Percentiles rank a stretch among this genome's conserved stretches.
Evolutionary conservation across 257 asterid species (phyloP).

Genomic region (Gentiana dahurica): DNA sequence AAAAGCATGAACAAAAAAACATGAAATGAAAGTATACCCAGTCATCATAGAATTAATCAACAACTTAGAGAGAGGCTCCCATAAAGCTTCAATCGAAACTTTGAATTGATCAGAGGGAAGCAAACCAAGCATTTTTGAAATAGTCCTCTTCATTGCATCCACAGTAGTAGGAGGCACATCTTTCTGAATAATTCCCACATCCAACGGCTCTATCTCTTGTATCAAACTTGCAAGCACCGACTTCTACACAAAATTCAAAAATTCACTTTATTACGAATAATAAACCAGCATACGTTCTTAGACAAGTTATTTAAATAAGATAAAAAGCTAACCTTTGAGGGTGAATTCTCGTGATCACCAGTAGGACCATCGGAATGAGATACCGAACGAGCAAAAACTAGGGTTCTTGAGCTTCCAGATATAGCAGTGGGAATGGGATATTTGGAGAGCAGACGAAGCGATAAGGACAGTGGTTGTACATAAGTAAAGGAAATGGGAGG

Average conservation of each 20-base stretch:
- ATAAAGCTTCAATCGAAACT: constrained; percentile 73
- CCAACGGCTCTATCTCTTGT: constrained; percentile 90
- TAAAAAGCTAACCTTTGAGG: constrained; percentile 34
- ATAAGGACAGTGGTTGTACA: constrained; percentile 14
- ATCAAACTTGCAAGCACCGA: constrained; percentile 51
- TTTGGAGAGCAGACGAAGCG: constrained; percentile 9
- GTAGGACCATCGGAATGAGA: constrained; percentile 30
- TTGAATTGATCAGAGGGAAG: constrained; percentile 93
- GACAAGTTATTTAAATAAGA: neutral
- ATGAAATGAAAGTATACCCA: constrained; percentile 39
- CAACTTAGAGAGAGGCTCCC: constrained; percentile 89
- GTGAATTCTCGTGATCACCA: constrained; percentile 25
- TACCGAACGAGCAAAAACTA: constrained; percentile 30
- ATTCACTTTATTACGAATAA: neutral
- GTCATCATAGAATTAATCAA: constrained; percentile 93
- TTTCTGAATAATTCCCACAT: constrained; percentile 80
- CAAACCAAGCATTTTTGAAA: constrained; percentile 88
- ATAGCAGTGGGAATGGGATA: constrained; percentile 4
- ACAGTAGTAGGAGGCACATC: constrained; percentile 75
- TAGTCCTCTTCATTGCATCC: constrained; percentile 96
- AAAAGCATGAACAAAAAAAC: too few relatives aligned
- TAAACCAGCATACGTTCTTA: neutral
- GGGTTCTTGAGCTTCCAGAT: constrained; percentile 17
- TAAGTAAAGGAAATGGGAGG: constrained; percentile 7
- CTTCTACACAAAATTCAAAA: constrained; percentile 24